Evolutionary conservation across 148 eudicot species (phyloP), one percentile per base, ranked within the genome.

Genomic region (Cornus florida): DNA sequence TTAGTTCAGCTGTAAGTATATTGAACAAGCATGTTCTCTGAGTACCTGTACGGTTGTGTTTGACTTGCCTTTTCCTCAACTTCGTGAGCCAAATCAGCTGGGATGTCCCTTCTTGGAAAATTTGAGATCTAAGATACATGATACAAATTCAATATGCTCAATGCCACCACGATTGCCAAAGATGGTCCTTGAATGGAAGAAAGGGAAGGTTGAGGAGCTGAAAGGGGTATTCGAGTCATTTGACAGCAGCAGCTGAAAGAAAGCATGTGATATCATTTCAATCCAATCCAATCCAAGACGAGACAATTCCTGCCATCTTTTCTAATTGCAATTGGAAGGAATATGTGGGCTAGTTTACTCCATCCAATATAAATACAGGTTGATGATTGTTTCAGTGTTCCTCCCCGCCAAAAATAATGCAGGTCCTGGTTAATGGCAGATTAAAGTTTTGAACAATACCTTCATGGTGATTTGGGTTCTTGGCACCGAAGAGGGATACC

Each of bases 401-500:
- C 1, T 33, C 35, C 7, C 43, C 38, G 38, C 41, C 39, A 4
- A 10, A 67, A 32, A 31, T 17, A 2, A 32, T 33, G 71, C 71
- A 31, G 35, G 71, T 68, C 35, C 24, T 68, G 71, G 71, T 17
- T 68, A 13, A 4, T 68, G 71, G 41, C 41, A 68, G 16, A 68
- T 68, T 28, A 43, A 68, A 4, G 43, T 16, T 1, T 68, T 39
- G 14, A 68, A 68, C n/a, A 32, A 32, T 16, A 68, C 2, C 17
- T 68, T 68, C 71, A 68, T 4, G 85, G 77, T 72, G 75, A 75
- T 59, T 75, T 53, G 23, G 77, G 41, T 59, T 82, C 87, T 79
- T 72, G 87, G 48, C 76, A 67, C 71, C 73, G 78, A 67, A 86
- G 76, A 39, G 86, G 86, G 64, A 82, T 67, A 10, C 67, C 75